Conservation (phyloP, 768 basidiomycete species). For the Leccinum uliginosum region DNA sequence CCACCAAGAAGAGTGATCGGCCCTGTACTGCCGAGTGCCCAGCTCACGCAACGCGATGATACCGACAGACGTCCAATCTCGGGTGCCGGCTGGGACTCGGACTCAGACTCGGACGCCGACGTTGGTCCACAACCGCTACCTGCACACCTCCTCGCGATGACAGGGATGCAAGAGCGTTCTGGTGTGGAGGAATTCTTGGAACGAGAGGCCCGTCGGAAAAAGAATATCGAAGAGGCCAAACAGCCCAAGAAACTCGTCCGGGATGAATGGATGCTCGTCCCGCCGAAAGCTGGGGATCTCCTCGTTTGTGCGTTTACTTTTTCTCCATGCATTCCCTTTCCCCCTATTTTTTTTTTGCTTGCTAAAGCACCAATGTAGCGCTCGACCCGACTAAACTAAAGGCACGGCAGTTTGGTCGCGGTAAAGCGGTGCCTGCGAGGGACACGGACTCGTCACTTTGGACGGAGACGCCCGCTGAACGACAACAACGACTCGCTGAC, state of each 20-base stretch:
- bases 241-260: constrained; percentile 77
- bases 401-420: constrained; percentile 73
- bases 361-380: constrained; percentile 37
- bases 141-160: constrained; percentile 28
- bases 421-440: constrained; percentile 38
- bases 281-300: constrained; percentile 78
- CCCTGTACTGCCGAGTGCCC: constrained; percentile 46
- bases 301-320: constrained; percentile 59
- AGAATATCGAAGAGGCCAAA: constrained; percentile 71
- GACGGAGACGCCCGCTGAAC: constrained; percentile 96
- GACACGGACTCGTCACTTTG: constrained; percentile 66
- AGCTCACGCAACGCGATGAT: constrained; percentile 24
- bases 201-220: constrained; percentile 71
- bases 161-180: constrained; percentile 40
- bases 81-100: constrained; percentile 52
- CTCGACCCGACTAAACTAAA: constrained; percentile 86
- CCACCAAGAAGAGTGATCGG: constrained; percentile 40
- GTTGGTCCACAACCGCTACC: constrained; percentile 81
- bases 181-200: constrained; percentile 83
- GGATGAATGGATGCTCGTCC: constrained; percentile 98
- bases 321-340: neutral
- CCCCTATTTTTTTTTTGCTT: neutral
- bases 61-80: constrained; percentile 4
- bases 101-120: constrained; percentile 70
- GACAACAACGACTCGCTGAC: constrained; percentile 87